phyloP scores from a whole-genome alignment of 805 yeast species.

The Scheffersomyces spartinae region DNA sequence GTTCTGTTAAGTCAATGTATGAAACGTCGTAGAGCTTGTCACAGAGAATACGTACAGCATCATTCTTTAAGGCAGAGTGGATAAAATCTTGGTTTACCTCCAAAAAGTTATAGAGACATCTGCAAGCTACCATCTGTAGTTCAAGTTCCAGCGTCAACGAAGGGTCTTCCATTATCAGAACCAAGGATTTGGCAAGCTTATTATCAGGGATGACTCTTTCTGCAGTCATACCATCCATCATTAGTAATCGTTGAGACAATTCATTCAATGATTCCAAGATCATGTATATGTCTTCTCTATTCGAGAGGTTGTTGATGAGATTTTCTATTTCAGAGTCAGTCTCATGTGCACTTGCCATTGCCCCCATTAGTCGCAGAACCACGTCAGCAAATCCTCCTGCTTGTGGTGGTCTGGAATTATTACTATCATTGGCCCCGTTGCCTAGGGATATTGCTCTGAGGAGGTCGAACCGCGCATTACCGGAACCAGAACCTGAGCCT shows the following conservation, averaged over 20 bases:
- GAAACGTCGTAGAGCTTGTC: slow-evolving; percentile 60
- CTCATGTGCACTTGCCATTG: slow-evolving; percentile 5
- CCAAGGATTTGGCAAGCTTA: slow-evolving; percentile 41
- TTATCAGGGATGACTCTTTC: slow-evolving; percentile 56
- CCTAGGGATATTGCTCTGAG: background rate
- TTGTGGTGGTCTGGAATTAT: slow-evolving; percentile 1
- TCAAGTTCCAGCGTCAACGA: slow-evolving; percentile 55
- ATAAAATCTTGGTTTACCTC: slow-evolving; percentile 63
- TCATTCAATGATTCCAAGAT: slow-evolving; percentile 57
- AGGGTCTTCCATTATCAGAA: slow-evolving; percentile 48
- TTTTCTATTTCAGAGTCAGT: slow-evolving; percentile 19
- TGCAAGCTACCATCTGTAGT: slow-evolving; percentile 70
- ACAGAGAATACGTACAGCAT: slow-evolving; percentile 56
- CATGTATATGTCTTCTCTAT: slow-evolving; percentile 45
- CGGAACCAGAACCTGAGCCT: slow-evolving; percentile 10
- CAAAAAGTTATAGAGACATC: slow-evolving; percentile 71
- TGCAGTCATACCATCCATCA: slow-evolving; percentile 55
- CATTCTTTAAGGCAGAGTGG: slow-evolving; percentile 48
- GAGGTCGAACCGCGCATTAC: slow-evolving; percentile 4
- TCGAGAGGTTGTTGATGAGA: slow-evolving; percentile 25
- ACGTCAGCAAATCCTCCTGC: slow-evolving; percentile 21
- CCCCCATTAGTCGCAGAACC: slow-evolving; percentile 23
- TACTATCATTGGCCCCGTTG: slow-evolving; percentile 4
- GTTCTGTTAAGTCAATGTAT: slow-evolving; percentile 88
- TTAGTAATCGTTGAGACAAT: slow-evolving; percentile 48